Conservation (phyloP, 257 asterid genomes). For the Solanum rostratum region DNA sequence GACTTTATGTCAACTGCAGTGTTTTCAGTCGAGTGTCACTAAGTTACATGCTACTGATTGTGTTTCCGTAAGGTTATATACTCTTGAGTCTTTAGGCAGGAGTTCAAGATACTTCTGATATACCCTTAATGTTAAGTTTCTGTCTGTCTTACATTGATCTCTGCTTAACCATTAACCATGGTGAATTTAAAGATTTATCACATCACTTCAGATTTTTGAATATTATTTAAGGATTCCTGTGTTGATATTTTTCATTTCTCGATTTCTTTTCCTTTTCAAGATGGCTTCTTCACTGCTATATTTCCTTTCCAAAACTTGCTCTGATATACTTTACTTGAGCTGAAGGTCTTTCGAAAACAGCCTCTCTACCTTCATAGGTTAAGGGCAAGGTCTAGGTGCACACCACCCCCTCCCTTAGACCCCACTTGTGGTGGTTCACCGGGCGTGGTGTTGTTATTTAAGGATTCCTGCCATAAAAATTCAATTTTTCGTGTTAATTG, state of each 20-base stretch:
- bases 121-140: background rate
- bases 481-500: background rate
- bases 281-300: background rate
- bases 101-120: background rate
- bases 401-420: background rate
- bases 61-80: background rate
- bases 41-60: background rate
- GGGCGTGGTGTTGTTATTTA: background rate
- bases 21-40: background rate
- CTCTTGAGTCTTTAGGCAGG: background rate
- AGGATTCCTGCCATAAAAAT: background rate
- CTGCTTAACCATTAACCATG: background rate
- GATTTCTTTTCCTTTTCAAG: background rate
- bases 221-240: background rate
- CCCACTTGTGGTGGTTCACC: background rate
- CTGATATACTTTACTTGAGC: background rate
- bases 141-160: background rate
- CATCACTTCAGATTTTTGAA: background rate
- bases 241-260: background rate
- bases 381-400: background rate
- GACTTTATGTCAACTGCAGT: background rate
- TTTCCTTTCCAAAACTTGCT: background rate
- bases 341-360: background rate
- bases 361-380: background rate
- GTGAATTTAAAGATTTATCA: background rate